A percentile compares a stretch with the other conserved stretches of the same genome.
Evolutionary conservation across 1,139 yeast species (phyloP).

Genomic region (Yamadazyma pseudoaaseri): DNA sequence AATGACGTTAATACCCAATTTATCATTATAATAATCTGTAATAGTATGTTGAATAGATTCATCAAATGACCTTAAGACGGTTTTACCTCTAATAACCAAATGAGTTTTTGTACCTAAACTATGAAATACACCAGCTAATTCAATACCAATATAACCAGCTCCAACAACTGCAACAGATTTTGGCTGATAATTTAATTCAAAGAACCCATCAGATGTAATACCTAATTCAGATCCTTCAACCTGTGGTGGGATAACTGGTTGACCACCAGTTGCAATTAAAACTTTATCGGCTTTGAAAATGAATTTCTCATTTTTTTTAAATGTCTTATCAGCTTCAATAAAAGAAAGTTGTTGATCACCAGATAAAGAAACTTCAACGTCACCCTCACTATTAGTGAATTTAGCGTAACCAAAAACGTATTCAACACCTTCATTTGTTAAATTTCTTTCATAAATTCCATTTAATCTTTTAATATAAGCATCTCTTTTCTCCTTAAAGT

Average conservation of each 20-base stretch:
- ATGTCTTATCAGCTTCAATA: conserved; percentile 27
- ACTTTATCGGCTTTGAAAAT: conserved; percentile 77
- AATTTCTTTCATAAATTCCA: conserved; percentile 88
- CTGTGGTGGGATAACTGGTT: conserved; percentile 65
- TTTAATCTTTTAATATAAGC: conserved; percentile 85
- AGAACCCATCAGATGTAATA: conserved; percentile 89
- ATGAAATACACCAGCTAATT: conserved; percentile 89
- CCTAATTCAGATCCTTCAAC: conserved; percentile 85
- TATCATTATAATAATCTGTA: conserved; percentile 74
- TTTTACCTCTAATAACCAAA: conserved; percentile 84
- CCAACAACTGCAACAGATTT: conserved; percentile 93
- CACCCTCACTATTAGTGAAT: conserved; percentile 60
- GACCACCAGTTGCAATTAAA: conserved; percentile 92
- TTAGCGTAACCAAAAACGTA: conserved; percentile 85
- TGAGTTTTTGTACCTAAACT: conserved; percentile 88
- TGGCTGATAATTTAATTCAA: conserved; percentile 77
- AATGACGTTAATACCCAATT: conserved; percentile 74
- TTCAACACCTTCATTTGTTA: conserved; percentile 86
- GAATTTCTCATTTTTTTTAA: conserved; percentile 50
- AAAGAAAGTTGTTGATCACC: conserved; percentile 43
- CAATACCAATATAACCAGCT: conserved; percentile 97
- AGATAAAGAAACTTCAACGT: conserved; percentile 67
- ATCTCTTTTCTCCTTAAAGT: conserved; percentile 82
- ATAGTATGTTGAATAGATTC: conserved; percentile 73
- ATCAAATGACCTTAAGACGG: conserved; percentile 86